phyloP scores from a whole-genome alignment of 208 protist species.

The Crithidia brevicula region DNA sequence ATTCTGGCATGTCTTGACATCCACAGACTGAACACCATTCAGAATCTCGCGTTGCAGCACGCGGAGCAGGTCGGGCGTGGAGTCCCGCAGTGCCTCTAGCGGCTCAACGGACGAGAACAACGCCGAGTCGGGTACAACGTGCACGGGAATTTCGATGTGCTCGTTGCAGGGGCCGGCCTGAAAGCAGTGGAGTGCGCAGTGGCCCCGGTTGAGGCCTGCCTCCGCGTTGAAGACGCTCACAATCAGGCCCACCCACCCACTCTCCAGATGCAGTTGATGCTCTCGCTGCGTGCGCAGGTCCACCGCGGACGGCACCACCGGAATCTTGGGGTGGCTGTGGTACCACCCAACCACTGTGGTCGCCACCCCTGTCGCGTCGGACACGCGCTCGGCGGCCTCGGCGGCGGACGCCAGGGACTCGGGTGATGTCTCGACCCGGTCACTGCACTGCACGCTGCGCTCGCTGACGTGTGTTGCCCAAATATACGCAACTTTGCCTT shows the following conservation, averaged over 20 bases:
- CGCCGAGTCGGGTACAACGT: slow-evolving; percentile 36
- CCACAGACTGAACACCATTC: slow-evolving; percentile 35
- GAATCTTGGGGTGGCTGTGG: slow-evolving; percentile 88
- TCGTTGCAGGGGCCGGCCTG: slow-evolving; percentile 45
- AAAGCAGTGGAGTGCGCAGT: slow-evolving; percentile 72
- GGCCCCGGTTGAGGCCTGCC: slow-evolving; percentile 22
- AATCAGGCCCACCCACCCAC: slow-evolving; percentile 85
- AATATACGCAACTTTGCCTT: slow-evolving; percentile 54
- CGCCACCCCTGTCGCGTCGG: slow-evolving; percentile 21
- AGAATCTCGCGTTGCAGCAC: slow-evolving; percentile 38
- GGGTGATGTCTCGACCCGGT: slow-evolving; percentile 76
- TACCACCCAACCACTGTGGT: slow-evolving; percentile 88
- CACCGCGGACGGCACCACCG: slow-evolving; percentile 65
- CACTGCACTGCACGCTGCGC: slow-evolving; percentile 71
- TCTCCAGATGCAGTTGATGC: slow-evolving; percentile 75
- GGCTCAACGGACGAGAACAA: slow-evolving; percentile 10
- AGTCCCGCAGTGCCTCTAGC: slow-evolving; percentile 15
- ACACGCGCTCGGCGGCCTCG: slow-evolving; percentile 61
- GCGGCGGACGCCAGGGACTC: slow-evolving; percentile 59
- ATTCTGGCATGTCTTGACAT: slow-evolving; percentile 27
- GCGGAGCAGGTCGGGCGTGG: slow-evolving; percentile 21
- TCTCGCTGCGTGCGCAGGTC: slow-evolving; percentile 80
- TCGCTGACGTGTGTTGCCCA: slow-evolving; percentile 57
- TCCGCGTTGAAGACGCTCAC: slow-evolving; percentile 84
- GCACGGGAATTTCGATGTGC: slow-evolving; percentile 57